Percentiles rank a stretch among this genome's conserved stretches.
These are phyloP conservation scores for Candida glucosophila DNA, from an alignment of 1,139 yeast species.

Conservation along the genomic window DNA sequence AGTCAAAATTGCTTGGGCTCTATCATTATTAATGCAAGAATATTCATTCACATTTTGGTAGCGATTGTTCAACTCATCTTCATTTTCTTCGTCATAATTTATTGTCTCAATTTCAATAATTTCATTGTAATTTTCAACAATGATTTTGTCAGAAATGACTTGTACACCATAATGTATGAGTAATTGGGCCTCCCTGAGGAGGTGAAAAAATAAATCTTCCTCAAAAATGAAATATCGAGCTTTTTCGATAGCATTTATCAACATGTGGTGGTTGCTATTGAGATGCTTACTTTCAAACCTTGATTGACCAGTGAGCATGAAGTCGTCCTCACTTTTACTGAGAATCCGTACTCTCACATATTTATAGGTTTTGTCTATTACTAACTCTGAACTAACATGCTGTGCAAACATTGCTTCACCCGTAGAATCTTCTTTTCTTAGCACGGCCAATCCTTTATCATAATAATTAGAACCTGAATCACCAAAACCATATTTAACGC, in stretches of 20 bases:
- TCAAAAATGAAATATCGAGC: conserved; percentile 75
- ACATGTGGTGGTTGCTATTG: conserved; percentile 16
- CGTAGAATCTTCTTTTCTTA: conserved; percentile 31
- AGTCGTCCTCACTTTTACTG: conserved; percentile 46
- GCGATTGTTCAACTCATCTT: conserved; percentile 25
- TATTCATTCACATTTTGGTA: conserved; percentile 23
- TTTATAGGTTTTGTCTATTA: conserved; percentile 23
- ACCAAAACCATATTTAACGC: conserved; percentile 83
- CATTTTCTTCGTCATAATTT: conserved; percentile 37
- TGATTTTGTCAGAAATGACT: conserved; percentile 56
- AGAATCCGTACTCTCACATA: conserved; percentile 47
- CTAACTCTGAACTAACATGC: conserved; percentile 11
- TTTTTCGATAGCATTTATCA: conserved; percentile 45
- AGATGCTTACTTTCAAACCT: conserved; percentile 17
- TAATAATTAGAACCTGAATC: conserved; percentile 77
- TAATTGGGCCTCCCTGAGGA: conserved; percentile 66
- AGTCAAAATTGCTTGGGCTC: conserved; percentile 45
- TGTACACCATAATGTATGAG: conserved; percentile 68
- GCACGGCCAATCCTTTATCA: conserved; percentile 69
- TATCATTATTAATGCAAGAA: conserved; percentile 25
- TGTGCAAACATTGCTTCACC: conserved; percentile 32
- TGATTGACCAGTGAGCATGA: conserved; percentile 41
- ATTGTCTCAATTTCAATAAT: conserved; percentile 63
- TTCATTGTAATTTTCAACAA: conserved; percentile 60
- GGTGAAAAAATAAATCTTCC: conserved; percentile 67